A percentile compares a stretch with the other conserved stretches of the same genome.
These are phyloP conservation scores for Tagetes patula DNA, from an alignment of 129 eudicot genomes.

Conservation along the genomic window DNA sequence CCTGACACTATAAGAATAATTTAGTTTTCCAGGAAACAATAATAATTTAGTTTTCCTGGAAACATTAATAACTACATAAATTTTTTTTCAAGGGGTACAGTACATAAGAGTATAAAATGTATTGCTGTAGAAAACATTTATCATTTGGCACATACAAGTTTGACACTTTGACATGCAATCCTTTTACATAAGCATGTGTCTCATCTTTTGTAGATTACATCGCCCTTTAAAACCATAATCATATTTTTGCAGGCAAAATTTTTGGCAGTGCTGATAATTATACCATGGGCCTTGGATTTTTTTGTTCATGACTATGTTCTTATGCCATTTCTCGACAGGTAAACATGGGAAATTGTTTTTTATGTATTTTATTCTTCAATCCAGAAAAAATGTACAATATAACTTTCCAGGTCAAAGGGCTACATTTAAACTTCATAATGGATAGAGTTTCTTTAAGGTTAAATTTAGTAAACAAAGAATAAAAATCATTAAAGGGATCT, in stretches of 20 bases:
- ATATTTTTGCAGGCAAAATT: constrained; percentile 85
- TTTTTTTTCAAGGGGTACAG: not conserved
- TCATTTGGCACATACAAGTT: not conserved
- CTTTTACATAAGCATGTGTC: not conserved
- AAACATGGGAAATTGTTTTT: constrained; percentile 20
- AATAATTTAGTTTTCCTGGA: not conserved
- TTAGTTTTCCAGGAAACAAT: not conserved
- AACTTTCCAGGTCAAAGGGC: constrained; percentile 16
- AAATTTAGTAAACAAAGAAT: not conserved
- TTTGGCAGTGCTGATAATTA: constrained; percentile 68
- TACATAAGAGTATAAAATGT: not conserved
- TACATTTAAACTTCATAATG: not conserved
- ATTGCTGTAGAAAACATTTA: not conserved
- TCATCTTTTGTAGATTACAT: not conserved
- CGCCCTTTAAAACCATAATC: constrained; percentile 13
- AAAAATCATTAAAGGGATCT: constrained; percentile 1
- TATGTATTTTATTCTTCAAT: constrained; percentile 21
- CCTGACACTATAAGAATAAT: not conserved
- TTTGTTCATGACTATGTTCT: constrained; percentile 92
- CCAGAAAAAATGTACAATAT: not conserved
- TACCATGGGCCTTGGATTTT: constrained; percentile 93
- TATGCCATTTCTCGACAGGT: constrained; percentile 99
- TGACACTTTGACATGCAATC: not conserved
- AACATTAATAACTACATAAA: not conserved
- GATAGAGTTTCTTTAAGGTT: not conserved